Conservation (phyloP, 352 stramenopile genomes). For the Blastocystis sp. region DNA sequence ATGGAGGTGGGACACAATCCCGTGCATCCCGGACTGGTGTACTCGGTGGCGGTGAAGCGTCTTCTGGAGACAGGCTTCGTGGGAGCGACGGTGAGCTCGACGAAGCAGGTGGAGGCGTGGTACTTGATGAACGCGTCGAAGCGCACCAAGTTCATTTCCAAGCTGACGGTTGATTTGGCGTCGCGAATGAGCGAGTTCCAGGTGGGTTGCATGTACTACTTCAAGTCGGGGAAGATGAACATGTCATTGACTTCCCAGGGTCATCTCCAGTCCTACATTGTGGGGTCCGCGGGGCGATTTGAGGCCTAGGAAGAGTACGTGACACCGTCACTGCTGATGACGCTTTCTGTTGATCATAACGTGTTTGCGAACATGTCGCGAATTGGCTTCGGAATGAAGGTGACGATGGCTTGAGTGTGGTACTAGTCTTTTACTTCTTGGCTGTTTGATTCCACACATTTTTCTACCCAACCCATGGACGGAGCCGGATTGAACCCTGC, state of each 20-base stretch:
- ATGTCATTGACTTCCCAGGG: slow-evolving; percentile 41
- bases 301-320: slow-evolving; percentile 47
- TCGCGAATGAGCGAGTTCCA: slow-evolving; percentile 45
- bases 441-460: slow-evolving; percentile 34
- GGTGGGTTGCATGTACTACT: slow-evolving; percentile 35
- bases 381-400: slow-evolving; percentile 41
- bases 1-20: slow-evolving; percentile 32
- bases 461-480: not conserved
- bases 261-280: slow-evolving; percentile 48
- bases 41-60: not conserved
- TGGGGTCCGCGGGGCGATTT: not conserved
- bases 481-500: not conserved
- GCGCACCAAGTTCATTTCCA: slow-evolving; percentile 42
- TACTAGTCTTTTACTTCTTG: slow-evolving; percentile 60
- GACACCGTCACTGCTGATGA: slow-evolving; percentile 27
- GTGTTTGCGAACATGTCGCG: slow-evolving; percentile 11
- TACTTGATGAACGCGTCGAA: slow-evolving; percentile 45
- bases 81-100: not conserved
- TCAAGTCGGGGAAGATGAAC: slow-evolving; percentile 61
- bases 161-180: slow-evolving; percentile 16
- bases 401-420: slow-evolving; percentile 24
- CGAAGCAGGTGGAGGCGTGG: slow-evolving; percentile 27
- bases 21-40: not conserved
- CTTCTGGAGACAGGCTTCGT: not conserved
- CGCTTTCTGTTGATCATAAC: slow-evolving; percentile 46